These are phyloP conservation scores for Boletus vinaceobasis DNA, from an alignment of 768 basidiomycete genomes.

Conservation along the genomic window DNA sequence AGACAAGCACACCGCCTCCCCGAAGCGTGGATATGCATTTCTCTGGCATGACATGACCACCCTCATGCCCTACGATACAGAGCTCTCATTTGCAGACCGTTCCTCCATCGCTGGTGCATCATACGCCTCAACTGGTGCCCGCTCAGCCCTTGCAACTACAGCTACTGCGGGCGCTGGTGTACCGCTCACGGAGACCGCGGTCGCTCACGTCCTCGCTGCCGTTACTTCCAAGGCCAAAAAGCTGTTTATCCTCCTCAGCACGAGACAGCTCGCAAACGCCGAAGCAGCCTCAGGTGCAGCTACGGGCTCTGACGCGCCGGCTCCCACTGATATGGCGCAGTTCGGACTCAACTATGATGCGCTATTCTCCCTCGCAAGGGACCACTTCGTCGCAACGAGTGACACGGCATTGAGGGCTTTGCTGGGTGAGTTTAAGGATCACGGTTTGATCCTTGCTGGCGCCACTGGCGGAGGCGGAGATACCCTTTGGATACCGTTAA, in stretches of 20 bases:
- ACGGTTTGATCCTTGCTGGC: constrained; percentile 66
- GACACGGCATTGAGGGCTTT: constrained; percentile 80
- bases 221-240: constrained; percentile 87
- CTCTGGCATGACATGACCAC: constrained; percentile 92
- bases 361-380: constrained; percentile 70
- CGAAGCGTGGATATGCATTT: constrained; percentile 61
- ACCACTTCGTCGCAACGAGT: constrained; percentile 85
- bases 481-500: constrained; percentile 83
- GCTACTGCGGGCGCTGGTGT: constrained; percentile 31
- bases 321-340: constrained; percentile 35
- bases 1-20: constrained; percentile 10
- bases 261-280: constrained; percentile 62
- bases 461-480: constrained; percentile 44
- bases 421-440: constrained; percentile 89
- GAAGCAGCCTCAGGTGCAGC: constrained; percentile 17
- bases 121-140: constrained; percentile 31
- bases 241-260: constrained; percentile 70
- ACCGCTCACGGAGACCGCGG: constrained; percentile 70
- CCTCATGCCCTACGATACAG: constrained; percentile 74
- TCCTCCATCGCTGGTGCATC: constrained; percentile 55
- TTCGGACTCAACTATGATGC: constrained; percentile 62
- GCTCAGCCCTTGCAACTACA: constrained; percentile 24
- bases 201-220: constrained; percentile 77
- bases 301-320: constrained; percentile 2
- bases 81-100: constrained; percentile 66